phyloP scores from a whole-genome alignment of 1,284 basidiomycete genomes.

The Moniliophthora roreri region DNA sequence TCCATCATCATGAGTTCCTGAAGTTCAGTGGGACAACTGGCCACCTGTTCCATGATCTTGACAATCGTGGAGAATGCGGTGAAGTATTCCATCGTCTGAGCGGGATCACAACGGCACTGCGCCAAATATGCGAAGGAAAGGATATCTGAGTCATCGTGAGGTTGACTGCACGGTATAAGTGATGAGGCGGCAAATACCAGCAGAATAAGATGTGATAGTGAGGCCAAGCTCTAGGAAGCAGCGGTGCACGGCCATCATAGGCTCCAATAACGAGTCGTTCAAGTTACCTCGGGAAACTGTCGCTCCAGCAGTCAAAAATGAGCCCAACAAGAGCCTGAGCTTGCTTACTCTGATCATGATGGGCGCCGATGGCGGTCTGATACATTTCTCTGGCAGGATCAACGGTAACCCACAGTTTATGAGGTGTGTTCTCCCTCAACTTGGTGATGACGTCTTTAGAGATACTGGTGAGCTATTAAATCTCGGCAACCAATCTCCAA shows the following conservation, averaged over 20 bases:
- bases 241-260: conserved; percentile 34
- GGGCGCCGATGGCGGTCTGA: conserved; percentile 69
- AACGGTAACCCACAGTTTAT: conserved; percentile 48
- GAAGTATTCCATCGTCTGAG: conserved; percentile 60
- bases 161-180: conserved; percentile 6
- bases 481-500: not conserved
- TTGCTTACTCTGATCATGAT: conserved; percentile 68
- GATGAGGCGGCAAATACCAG: conserved; percentile 40
- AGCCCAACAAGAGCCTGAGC: conserved; percentile 1
- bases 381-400: conserved; percentile 66
- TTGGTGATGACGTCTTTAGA: not conserved
- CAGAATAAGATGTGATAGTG: conserved; percentile 62
- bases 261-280: conserved; percentile 35
- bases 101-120: conserved; percentile 76
- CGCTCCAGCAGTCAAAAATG: conserved; percentile 3
- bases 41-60: conserved; percentile 43
- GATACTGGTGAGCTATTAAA: not conserved
- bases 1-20: conserved; percentile 60
- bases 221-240: conserved; percentile 56
- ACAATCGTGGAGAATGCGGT: conserved; percentile 53
- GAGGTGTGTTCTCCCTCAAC: conserved; percentile 29
- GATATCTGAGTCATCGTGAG: conserved; percentile 50
- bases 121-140: conserved; percentile 75
- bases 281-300: conserved; percentile 55
- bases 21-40: conserved; percentile 43